phyloP scores from a whole-genome alignment of 495 filamentous ascomycete species.

The Podospora comata region DNA sequence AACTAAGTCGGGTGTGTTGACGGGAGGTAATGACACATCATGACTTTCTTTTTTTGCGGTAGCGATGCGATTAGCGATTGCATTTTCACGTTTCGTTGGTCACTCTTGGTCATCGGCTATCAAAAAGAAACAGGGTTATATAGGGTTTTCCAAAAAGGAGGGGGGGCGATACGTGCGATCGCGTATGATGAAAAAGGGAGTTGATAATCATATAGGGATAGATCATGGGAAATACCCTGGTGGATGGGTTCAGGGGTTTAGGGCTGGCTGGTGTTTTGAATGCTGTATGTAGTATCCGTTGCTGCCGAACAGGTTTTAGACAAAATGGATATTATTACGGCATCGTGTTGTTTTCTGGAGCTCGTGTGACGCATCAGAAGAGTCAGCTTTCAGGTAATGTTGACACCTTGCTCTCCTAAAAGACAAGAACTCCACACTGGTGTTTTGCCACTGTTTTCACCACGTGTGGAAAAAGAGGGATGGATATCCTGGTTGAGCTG shows the following conservation, averaged over 20 bases:
- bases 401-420: neutral
- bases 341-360: neutral
- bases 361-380: neutral
- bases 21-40: neutral
- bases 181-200: neutral
- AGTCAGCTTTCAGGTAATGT: neutral
- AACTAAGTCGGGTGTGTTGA: slow-evolving; percentile 26
- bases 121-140: neutral
- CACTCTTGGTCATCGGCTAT: neutral
- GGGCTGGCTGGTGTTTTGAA: neutral
- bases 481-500: neutral
- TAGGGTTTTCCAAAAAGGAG: neutral
- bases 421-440: neutral
- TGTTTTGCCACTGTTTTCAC: neutral
- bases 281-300: slow-evolving; percentile 11
- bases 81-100: slow-evolving; percentile 5
- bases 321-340: slow-evolving; percentile 14
- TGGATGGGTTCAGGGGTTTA: neutral
- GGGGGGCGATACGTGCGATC: neutral
- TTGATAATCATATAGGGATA: neutral
- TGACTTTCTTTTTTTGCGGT: slow-evolving; percentile 1
- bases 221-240: slow-evolving; percentile 2
- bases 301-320: neutral
- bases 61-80: neutral
- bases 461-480: neutral